phyloP scores from a whole-genome alignment of 139 green algal genomes.

The Astrephomene gubernaculifera region DNA sequence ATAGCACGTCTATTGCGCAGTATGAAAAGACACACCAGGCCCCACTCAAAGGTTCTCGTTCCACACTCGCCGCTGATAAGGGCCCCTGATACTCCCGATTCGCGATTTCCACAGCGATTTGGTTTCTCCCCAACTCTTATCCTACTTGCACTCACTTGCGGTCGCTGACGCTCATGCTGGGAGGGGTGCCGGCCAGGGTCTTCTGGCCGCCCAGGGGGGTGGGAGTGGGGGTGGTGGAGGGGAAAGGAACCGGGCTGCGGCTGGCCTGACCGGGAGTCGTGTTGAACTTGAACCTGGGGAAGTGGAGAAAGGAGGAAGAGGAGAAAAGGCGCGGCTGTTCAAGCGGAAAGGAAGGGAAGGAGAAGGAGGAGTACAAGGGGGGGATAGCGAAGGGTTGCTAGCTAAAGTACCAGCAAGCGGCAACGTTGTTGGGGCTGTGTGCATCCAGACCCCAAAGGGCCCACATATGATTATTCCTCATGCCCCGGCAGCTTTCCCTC shows the following conservation, averaged over 20 bases:
- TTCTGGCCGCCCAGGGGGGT: background rate
- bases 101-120: no score
- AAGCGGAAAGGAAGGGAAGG: background rate
- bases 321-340: background rate
- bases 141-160: slow-evolving; percentile 14
- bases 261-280: slow-evolving; percentile 31
- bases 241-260: background rate
- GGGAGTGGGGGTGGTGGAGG: background rate
- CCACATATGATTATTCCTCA: background rate
- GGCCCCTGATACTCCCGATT: no score
- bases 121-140: no score
- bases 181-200: background rate
- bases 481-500: background rate
- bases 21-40: background rate
- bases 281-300: slow-evolving; percentile 14
- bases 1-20: background rate
- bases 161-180: slow-evolving; percentile 26
- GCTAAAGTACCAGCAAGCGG: background rate
- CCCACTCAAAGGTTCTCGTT: background rate
- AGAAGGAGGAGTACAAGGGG: background rate
- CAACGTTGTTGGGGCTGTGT: background rate
- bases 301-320: background rate
- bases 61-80: background rate
- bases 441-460: background rate
- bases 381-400: background rate